A percentile compares a stretch with the other conserved stretches of the same genome.
These are phyloP conservation scores for Simmondsia chinensis DNA, from an alignment of 148 eudicot genomes.

Conservation along the genomic window DNA sequence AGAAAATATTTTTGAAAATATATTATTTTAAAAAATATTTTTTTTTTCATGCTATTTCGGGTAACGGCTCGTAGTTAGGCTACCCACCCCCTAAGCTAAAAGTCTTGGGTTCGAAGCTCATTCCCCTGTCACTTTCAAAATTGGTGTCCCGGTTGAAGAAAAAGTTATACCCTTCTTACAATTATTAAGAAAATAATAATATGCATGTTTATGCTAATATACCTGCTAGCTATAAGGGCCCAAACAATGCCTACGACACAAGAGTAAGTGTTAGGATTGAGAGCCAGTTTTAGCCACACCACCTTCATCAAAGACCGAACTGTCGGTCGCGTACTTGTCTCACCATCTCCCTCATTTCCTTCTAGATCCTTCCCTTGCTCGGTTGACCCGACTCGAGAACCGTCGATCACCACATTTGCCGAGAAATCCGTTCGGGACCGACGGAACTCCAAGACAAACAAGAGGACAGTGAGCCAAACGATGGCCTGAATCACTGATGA, in stretches of 20 bases:
- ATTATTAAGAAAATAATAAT: too few species aligned
- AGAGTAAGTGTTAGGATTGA: slow-evolving; percentile 66
- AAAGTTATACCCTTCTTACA: too few species aligned
- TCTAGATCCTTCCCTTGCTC: slow-evolving; percentile 30
- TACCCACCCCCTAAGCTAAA: too few species aligned
- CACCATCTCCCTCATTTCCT: background rate
- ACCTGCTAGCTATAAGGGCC: slow-evolving; percentile 70
- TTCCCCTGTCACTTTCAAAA: too few species aligned
- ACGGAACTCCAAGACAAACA: slow-evolving; percentile 57
- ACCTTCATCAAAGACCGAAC: slow-evolving; percentile 42
- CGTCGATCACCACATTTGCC: background rate
- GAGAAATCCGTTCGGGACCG: slow-evolving; percentile 29
- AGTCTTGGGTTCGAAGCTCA: too few species aligned
- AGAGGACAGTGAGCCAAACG: slow-evolving; percentile 45
- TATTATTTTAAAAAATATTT: too few species aligned
- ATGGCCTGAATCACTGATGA: slow-evolving; percentile 54
- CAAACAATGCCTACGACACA: slow-evolving; percentile 66
- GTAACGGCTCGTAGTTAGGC: too few species aligned
- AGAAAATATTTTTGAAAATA: too few species aligned
- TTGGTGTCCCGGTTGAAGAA: too few species aligned
- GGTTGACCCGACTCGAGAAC: background rate
- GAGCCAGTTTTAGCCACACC: slow-evolving; percentile 41
- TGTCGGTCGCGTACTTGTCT: slow-evolving; percentile 12
- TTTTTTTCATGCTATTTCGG: too few species aligned
- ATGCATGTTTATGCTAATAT: too few species aligned